Percentiles rank a stretch among this genome's conserved stretches.
phyloP scores from a whole-genome alignment of 164 flowering plant species.

The Santalum album region DNA sequence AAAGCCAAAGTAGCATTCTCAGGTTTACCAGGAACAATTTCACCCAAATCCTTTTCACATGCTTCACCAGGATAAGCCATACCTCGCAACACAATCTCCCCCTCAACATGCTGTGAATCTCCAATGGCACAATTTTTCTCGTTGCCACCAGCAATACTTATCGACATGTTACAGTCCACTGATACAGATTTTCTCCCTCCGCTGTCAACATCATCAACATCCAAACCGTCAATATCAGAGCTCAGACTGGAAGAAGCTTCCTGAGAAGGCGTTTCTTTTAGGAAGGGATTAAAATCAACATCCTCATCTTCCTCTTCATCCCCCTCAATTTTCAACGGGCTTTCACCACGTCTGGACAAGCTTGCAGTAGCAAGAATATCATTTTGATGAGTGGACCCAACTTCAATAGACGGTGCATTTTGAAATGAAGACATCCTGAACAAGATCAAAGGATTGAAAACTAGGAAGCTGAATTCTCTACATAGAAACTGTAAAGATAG shows the following conservation, averaged over 20 bases:
- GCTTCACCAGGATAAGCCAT: slow-evolving; percentile 12
- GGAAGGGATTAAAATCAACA: slow-evolving; percentile 69
- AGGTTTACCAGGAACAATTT: slow-evolving; percentile 3
- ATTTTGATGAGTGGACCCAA: background rate
- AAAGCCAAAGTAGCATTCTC: slow-evolving; percentile 18
- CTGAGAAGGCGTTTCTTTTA: slow-evolving; percentile 42
- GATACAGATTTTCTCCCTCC: slow-evolving; percentile 8
- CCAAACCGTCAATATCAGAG: slow-evolving; percentile 63
- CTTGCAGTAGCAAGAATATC: background rate
- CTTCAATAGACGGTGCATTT: background rate
- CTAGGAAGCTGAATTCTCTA: too few species aligned
- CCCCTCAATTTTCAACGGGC: slow-evolving; percentile 7
- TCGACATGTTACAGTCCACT: slow-evolving; percentile 7
- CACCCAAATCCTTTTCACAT: slow-evolving; percentile 11
- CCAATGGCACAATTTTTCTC: slow-evolving; percentile 15
- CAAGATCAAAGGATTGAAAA: background rate
- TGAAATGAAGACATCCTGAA: background rate
- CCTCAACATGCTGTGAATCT: slow-evolving; percentile 28
- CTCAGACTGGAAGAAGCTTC: slow-evolving; percentile 93
- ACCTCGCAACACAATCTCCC: slow-evolving; percentile 22
- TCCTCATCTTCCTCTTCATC: slow-evolving; percentile 56
- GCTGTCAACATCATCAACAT: slow-evolving; percentile 30
- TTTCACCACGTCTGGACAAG: background rate
- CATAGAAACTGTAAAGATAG: too few species aligned
- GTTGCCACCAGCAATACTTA: slow-evolving; percentile 1